Percentiles rank a stretch among this genome's conserved stretches.
Evolutionary conservation across 2,329 filamentous ascomycete species (phyloP).

Genomic region (Sordariomycetes sp.): DNA sequence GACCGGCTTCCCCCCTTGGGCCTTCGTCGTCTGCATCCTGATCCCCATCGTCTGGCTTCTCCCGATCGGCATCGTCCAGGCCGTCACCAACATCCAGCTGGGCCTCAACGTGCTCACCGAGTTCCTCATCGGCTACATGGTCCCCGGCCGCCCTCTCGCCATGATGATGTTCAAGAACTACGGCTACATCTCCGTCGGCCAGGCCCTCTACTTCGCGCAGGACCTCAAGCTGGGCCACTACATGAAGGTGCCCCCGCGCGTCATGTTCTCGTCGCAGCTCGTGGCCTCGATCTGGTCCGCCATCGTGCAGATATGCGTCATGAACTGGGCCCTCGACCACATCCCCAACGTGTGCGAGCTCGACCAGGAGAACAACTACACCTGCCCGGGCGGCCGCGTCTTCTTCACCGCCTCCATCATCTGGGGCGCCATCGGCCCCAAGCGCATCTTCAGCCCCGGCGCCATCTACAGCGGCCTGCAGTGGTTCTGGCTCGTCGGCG

Average conservation of each 20-base stretch:
- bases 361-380: conserved; percentile 44
- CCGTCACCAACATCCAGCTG: conserved; percentile 51
- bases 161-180: conserved; percentile 76
- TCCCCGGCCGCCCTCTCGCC: conserved; percentile 57
- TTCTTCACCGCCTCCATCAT: conserved; percentile 61
- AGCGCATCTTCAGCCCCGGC: conserved; percentile 54
- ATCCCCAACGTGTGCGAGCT: conserved; percentile 52
- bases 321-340: conserved; percentile 53
- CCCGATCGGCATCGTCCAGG: conserved; percentile 51
- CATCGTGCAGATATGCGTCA: conserved; percentile 51
- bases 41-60: conserved; percentile 49
- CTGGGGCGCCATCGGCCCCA: conserved; percentile 64
- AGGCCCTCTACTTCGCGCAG: conserved; percentile 54
- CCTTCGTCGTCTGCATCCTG: conserved; percentile 43
- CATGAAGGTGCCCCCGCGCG: conserved; percentile 54
- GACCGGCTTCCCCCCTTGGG: conserved; percentile 48
- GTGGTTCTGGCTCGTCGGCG: conserved; percentile 63
- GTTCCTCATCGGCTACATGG: conserved; percentile 63
- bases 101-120: conserved; percentile 65
- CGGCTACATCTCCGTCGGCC: conserved; percentile 57
- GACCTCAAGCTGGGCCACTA: conserved; percentile 61
- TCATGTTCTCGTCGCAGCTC: conserved; percentile 50
- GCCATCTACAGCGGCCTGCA: conserved; percentile 54
- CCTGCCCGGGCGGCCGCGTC: conserved; percentile 41
- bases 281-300: conserved; percentile 50